These are phyloP conservation scores for Aspergillus terreus DNA, from an alignment of 2,329 filamentous ascomycete species.

Conservation along the genomic window DNA sequence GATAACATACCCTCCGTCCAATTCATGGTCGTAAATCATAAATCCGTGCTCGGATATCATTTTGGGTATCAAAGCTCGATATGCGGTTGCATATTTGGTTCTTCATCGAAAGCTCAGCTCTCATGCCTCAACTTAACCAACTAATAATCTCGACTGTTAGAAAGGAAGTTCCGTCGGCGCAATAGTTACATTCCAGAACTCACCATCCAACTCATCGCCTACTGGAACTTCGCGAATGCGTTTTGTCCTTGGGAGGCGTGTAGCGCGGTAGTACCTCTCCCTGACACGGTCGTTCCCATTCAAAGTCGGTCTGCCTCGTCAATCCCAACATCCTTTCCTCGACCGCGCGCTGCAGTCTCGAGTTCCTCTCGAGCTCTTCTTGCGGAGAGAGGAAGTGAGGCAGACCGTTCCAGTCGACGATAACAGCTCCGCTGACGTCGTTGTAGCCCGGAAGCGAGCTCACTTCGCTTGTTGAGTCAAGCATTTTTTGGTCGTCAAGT, in stretches of 20 bases:
- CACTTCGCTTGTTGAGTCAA: constrained; percentile 1
- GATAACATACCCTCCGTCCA: background rate
- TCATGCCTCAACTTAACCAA: no score
- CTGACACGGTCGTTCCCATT: constrained; percentile 13
- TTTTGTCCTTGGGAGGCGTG: constrained; percentile 5
- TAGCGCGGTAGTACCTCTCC: constrained; percentile 13
- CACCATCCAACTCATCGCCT: background rate
- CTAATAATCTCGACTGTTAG: no score
- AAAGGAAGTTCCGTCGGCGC: no score
- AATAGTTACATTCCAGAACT: background rate
- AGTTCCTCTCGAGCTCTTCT: constrained; percentile 19
- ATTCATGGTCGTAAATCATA: constrained; percentile 1
- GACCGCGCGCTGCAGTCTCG: constrained; percentile 17
- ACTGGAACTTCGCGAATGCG: background rate
- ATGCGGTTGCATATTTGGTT: no score
- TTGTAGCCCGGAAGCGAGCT: constrained; percentile 18
- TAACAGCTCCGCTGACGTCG: constrained; percentile 23
- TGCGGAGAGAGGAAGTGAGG: constrained; percentile 24
- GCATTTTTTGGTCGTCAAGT: background rate
- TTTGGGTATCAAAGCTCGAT: background rate
- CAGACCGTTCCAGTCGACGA: constrained; percentile 21
- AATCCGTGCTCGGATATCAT: background rate
- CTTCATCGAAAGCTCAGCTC: no score
- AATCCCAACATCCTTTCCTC: constrained; percentile 24
- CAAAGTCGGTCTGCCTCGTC: constrained; percentile 18